Conservation (phyloP, 2,329 filamentous ascomycete genomes). For the Ceratocystis harringtonii region DNA sequence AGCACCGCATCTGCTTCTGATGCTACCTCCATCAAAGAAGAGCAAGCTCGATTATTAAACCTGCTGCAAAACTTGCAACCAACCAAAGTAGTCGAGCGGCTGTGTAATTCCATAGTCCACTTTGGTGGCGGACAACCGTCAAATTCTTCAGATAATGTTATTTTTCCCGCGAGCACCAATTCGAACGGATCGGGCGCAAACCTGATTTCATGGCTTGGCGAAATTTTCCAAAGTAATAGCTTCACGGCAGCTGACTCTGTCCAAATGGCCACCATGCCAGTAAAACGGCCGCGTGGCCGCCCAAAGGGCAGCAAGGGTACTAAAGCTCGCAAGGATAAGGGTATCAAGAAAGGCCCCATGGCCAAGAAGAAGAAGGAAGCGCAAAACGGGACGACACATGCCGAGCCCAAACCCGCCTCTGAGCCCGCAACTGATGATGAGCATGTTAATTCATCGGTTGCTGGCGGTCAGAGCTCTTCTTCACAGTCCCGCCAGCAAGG, state of each 20-base stretch:
- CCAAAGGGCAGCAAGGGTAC: conserved; percentile 36
- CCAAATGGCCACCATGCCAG: conserved; percentile 8
- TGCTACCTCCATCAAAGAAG: conserved; percentile 30
- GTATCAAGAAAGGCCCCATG: conserved; percentile 13
- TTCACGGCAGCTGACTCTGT: conserved; percentile 7
- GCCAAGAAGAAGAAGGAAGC: conserved; percentile 8
- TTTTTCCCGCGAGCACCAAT: conserved; percentile 41
- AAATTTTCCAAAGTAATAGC: conserved; percentile 37
- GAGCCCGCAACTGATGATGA: background rate
- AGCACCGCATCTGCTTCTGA: conserved; percentile 4
- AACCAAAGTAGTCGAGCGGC: conserved; percentile 42
- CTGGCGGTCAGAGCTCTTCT: background rate
- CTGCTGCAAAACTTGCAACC: conserved; percentile 42
- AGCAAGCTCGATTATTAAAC: conserved; percentile 45
- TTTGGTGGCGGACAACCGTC: conserved; percentile 46
- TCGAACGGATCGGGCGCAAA: conserved; percentile 42
- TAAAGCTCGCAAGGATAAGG: conserved; percentile 29
- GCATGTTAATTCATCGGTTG: background rate
- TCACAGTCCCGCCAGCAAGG: conserved; percentile 2
- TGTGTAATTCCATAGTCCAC: conserved; percentile 47
- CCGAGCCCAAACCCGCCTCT: background rate
- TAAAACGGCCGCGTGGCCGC: conserved; percentile 30
- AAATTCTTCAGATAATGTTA: conserved; percentile 34
- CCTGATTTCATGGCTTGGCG: conserved; percentile 47
- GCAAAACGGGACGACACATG: background rate